These are phyloP conservation scores for Fonsecaea nubica DNA, from an alignment of 2,329 filamentous ascomycete species.

Conservation along the genomic window DNA sequence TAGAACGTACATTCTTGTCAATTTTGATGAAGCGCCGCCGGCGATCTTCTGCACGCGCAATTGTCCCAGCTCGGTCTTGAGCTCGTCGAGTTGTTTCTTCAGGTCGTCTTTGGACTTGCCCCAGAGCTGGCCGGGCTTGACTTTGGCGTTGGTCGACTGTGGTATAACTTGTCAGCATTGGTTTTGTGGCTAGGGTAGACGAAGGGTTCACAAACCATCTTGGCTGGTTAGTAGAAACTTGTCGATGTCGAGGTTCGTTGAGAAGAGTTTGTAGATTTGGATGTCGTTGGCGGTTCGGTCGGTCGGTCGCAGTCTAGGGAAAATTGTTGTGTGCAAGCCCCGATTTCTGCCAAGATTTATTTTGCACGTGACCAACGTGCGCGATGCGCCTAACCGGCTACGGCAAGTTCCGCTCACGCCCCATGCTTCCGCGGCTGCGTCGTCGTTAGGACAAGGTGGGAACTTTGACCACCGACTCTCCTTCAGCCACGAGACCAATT, in stretches of 20 bases:
- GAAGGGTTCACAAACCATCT: slow-evolving; percentile 35
- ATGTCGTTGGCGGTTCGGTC: slow-evolving; percentile 21
- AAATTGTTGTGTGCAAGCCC: slow-evolving; percentile 7
- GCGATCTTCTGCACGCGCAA: slow-evolving; percentile 98
- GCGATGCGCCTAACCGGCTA: neutral
- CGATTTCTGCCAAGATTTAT: slow-evolving; percentile 24
- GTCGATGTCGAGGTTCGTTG: slow-evolving; percentile 31
- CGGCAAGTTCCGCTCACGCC: neutral
- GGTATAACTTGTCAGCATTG: slow-evolving; percentile 9
- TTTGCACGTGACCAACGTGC: slow-evolving; percentile 3
- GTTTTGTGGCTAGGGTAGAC: neutral
- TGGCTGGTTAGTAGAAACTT: slow-evolving; percentile 29
- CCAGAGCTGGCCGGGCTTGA: slow-evolving; percentile 98
- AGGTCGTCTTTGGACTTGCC: slow-evolving; percentile 99
- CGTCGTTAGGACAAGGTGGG: neutral
- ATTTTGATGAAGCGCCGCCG: slow-evolving; percentile 84
- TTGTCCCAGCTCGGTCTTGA: slow-evolving; percentile 95
- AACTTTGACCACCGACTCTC: neutral
- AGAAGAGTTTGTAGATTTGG: slow-evolving; percentile 20
- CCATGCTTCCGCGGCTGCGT: neutral
- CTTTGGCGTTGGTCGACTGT: slow-evolving; percentile 69
- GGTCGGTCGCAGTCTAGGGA: neutral
- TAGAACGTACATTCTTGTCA: slow-evolving; percentile 88
- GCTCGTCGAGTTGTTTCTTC: slow-evolving; percentile 89
- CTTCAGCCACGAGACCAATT: neutral